Base-by-base conservation (phyloP, 805 yeast genomes). In the Candida anglica region DNA sequence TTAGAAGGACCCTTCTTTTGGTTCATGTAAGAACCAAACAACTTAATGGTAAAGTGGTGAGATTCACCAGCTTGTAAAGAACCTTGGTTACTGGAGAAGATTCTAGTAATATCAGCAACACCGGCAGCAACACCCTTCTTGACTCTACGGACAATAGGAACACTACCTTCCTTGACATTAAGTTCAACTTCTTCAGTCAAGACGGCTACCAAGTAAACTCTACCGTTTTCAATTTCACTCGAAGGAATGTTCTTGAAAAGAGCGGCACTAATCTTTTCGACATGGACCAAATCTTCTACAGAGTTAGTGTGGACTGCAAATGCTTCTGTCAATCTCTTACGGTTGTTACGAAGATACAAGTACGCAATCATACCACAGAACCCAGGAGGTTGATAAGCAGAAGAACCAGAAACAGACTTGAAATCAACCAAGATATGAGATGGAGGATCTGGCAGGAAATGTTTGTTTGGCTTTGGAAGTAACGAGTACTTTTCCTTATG, bases 61-160 rank as follows among this genome's bases (percentile, higher is more conserved):
- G 86, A 64, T 48, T 76, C 76, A 34, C 88, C 80, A 13, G 81
- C 57, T 8, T 71, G 63, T 33, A 77, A 60, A 19, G 79, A 68
- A 20, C 83, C 86, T 36, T 74, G 73, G 43, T 74, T 75, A 39
- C 74, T 69, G 6, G 86, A 74, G 50, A 87, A 84, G 16, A 86
- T 74, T 44, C 95, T 73, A 4, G 93, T 77, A 31, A 87, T 80
- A 58, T 87, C 95, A 24, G 86, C 75, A 11, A 83, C 93, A 55
- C 96, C 96, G 3, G 88, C 89, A 24, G 91, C 93, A 11, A 87
- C 75, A 37, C 95, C 95, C 50, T 81, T 79, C 50, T 85, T 78
- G 30, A 82, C 71, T 28, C 63, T 52, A 24, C 57, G 55, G 15
- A 75, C 43, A 22, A 53, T 63, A 14, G 59, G 60, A 14, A 42